phyloP scores from a whole-genome alignment of 2,329 filamentous ascomycete genomes.

The Ophiosphaerella korrae region DNA sequence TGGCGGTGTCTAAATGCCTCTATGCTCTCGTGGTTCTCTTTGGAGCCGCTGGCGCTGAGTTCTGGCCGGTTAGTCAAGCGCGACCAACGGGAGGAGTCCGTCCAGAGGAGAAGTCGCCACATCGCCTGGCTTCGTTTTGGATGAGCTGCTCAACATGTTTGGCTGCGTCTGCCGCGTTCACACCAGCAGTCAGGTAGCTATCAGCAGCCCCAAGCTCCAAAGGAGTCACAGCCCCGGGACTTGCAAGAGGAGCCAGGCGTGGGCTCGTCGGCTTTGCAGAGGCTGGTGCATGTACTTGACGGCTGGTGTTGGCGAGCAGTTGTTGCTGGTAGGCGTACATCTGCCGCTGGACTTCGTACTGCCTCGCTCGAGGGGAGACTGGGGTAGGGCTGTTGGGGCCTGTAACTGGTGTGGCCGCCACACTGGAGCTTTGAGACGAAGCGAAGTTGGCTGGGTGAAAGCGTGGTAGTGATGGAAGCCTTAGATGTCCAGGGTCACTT shows the following conservation, averaged over 20 bases:
- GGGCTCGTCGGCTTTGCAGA: constrained; percentile 53
- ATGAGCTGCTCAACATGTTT: constrained; percentile 55
- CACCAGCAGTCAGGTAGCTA: constrained; percentile 55
- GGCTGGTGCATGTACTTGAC: constrained; percentile 26
- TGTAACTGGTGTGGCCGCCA: constrained; percentile 44
- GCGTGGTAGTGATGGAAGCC: constrained; percentile 56
- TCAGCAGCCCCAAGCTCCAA: constrained; percentile 53
- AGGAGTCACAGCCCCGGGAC: constrained; percentile 60
- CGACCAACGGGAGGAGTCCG: constrained; percentile 35
- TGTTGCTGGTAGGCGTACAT: constrained; percentile 57
- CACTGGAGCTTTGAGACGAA: constrained; percentile 45
- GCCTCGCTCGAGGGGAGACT: constrained; percentile 47
- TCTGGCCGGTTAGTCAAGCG: constrained; percentile 35
- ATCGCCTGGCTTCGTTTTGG: constrained; percentile 49
- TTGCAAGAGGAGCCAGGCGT: constrained; percentile 55
- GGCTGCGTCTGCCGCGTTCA: constrained; percentile 44
- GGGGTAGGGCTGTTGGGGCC: constrained; percentile 49
- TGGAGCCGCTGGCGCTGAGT: constrained; percentile 6
- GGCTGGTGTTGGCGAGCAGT: constrained; percentile 39
- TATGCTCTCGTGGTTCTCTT: constrained; percentile 5
- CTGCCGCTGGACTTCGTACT: constrained; percentile 57
- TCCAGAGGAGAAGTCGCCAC: constrained; percentile 41
- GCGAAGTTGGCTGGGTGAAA: constrained; percentile 61
- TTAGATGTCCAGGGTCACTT: constrained; percentile 45
- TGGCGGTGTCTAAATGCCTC: not conserved